These are phyloP conservation scores for Citrus glauca DNA, from an alignment of 345 rosid species.

Conservation along the genomic window DNA sequence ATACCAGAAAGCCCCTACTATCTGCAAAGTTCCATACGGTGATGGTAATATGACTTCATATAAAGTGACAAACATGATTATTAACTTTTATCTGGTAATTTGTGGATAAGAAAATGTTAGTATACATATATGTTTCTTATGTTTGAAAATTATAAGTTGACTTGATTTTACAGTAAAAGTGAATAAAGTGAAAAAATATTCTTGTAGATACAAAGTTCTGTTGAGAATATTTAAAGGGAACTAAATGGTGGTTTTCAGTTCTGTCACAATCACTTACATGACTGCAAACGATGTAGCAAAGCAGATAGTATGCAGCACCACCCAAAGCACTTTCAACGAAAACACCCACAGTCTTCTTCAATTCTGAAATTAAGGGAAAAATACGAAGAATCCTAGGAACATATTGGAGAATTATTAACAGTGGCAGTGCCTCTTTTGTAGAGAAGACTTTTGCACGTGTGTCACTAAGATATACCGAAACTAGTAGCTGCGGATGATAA, in stretches of 20 bases:
- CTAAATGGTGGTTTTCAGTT: neutral
- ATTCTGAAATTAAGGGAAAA: constrained; percentile 72
- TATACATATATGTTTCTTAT: too few relatives aligned
- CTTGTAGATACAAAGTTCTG: neutral
- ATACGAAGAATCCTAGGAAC: constrained; percentile 72
- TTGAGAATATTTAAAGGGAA: neutral
- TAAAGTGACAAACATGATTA: neutral
- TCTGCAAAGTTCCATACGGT: constrained; percentile 34
- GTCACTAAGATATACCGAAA: constrained; percentile 59
- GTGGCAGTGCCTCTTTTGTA: constrained; percentile 54
- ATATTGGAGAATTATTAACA: constrained; percentile 63
- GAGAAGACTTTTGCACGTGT: constrained; percentile 57
- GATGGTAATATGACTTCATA: neutral
- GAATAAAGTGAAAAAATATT: too few relatives aligned
- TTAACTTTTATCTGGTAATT: too few relatives aligned
- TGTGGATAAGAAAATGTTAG: too few relatives aligned
- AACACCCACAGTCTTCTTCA: constrained; percentile 77
- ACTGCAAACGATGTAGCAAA: constrained; percentile 87
- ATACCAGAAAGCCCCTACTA: constrained; percentile 84
- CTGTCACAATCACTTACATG: constrained; percentile 54
- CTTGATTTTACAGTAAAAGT: too few relatives aligned
- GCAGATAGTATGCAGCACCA: constrained; percentile 83
- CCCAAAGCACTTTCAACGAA: constrained; percentile 84
- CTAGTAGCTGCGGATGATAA: constrained; percentile 48
- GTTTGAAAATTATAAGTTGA: too few relatives aligned